Evolutionary conservation across 805 yeast genomes (phyloP), one percentile per base, ranked within the genome.

Genomic region (Candida lessepsii): DNA sequence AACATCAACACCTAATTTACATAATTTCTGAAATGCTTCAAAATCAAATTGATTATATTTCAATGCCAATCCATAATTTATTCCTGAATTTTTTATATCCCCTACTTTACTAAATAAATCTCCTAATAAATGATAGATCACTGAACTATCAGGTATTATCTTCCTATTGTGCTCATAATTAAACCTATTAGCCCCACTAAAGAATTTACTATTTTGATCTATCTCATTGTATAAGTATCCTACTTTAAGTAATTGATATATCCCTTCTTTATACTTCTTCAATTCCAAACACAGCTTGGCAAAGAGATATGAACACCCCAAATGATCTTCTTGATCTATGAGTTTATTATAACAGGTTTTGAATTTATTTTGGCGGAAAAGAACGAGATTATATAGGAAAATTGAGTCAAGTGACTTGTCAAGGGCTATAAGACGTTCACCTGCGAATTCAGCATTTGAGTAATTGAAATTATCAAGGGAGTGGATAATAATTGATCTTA

Each of bases 21-120:
- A 80, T 35, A 93, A 65, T 30, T 82, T 81, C 48, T 82, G 87
- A 47, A 87, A 81, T 0, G 96, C 88, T 55, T 88, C 96, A 76
- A 93, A 88, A 29, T 88, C 72, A 54, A 71, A 86, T 13, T 95
- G 96, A 56, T 93, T 86, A 47, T 72, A 62, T 44, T 79, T 78
- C 41, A 88, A 69, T 1, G 91, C 86, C 48, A 75, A 78, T 0
- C 86, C 73, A 56, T 82, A 86, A 52, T 79, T 76, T 35, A 82
- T 62, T 0, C 84, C 73, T 41, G 93, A 81, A 42, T 81, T 80
- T 48, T 79, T 76, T 4, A 67, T 54, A 53, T 84, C 87, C 17
- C 84, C 86, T 6, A 70, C 61, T 6, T 72, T 70, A 14, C 63
- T 60, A 52, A 81, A 80, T 32, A 90, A 66, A 45, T 80, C 82